Evolutionary conservation across 805 yeast species (phyloP), one percentile per base, ranked within the genome.

Genomic region (Candida maltosa): DNA sequence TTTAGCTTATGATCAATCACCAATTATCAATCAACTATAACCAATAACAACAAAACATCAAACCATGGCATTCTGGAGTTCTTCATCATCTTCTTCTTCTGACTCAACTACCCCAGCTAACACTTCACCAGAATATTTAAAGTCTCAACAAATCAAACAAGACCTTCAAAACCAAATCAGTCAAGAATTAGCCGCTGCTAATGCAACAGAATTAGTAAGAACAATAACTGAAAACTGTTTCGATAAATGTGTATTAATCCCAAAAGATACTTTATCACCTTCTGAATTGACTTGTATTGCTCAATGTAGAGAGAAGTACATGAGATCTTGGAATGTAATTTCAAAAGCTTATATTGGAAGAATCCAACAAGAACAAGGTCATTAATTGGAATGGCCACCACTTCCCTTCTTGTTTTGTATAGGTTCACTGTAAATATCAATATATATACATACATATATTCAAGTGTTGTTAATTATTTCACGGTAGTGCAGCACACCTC

Each of bases 261-360:
- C 95, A 12, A 76, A 78, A 26, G 49, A 71, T 15, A 45, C 64
- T 10, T 52, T 78, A 38, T 58, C 65, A 32, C 46, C 67, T 2
- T 70, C 64, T 5, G 87, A 88, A 50, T 76, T 76, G 37, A 61
- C 60, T 19, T 88, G 96, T 62, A 73, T 86, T 31, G 76, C 72
- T 40, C 83, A 80, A 56, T 89, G 97, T 57, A 72, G 84, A 48
- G 80, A 83, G 45, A 89, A 87, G 63, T 89, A 86, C 60, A 82
- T 88, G 91, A 76, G 83, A 58, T 79, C 94, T 22, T 89, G 96
- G 96, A 87, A 88, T 50, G 69, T 81, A 36, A 71, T 89, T 28
- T 85, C 95, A 9, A 80, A 78, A 55, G 69, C 85, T 8, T 88
- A 87, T 59, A 76, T 87, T 34, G 55, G 76, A 19, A 76, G 95